phyloP scores from a whole-genome alignment of 2,329 filamentous ascomycete genomes.

The Trichoderma citrinoviride region DNA sequence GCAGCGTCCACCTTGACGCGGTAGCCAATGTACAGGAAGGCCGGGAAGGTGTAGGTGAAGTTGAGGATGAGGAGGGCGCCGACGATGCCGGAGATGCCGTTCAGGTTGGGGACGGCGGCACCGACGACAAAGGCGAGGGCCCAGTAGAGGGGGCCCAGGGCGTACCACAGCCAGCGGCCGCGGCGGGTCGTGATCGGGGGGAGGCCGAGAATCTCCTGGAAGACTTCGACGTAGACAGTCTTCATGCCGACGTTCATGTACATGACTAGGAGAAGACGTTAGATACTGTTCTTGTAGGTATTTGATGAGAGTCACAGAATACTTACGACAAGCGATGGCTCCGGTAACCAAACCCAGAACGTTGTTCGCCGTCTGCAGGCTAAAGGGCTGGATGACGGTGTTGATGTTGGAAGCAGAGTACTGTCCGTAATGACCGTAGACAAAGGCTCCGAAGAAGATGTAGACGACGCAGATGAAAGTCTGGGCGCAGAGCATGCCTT shows the following conservation, averaged over 20 bases:
- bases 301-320: background rate
- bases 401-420: constrained; percentile 19
- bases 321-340: constrained; percentile 20
- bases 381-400: constrained; percentile 6
- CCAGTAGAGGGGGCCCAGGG: constrained; percentile 16
- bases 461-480: constrained; percentile 17
- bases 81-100: constrained; percentile 15
- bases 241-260: constrained; percentile 20
- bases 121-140: constrained; percentile 16
- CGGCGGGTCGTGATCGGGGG: constrained; percentile 12
- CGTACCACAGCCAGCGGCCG: constrained; percentile 17
- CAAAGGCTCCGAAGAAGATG: constrained; percentile 18
- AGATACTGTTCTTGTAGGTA: background rate
- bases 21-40: constrained; percentile 16
- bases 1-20: background rate
- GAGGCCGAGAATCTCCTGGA: constrained; percentile 8
- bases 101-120: constrained; percentile 14
- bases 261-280: constrained; percentile 1
- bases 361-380: constrained; percentile 10
- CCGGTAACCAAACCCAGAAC: constrained; percentile 8
- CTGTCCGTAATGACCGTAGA: constrained; percentile 18
- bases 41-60: constrained; percentile 19
- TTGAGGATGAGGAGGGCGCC: constrained; percentile 18
- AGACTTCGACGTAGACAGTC: constrained; percentile 17
- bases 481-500: constrained; percentile 18